Evolutionary conservation across 768 basidiomycete genomes (phyloP).

Genomic region (Mycena albidolilacea): DNA sequence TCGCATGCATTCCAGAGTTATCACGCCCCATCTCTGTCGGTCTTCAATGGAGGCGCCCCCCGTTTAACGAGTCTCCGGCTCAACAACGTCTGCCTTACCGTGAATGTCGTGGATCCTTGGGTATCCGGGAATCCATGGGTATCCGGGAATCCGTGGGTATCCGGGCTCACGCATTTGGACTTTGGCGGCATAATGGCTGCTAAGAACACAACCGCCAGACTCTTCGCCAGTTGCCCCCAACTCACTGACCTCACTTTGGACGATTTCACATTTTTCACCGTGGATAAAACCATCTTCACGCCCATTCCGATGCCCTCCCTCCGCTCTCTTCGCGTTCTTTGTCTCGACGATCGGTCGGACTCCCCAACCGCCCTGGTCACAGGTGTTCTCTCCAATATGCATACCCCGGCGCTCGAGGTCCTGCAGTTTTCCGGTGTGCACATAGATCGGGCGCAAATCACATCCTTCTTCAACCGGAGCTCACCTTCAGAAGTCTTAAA

Average conservation of each 20-base stretch:
- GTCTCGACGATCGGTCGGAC: neutral
- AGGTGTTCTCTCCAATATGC: neutral
- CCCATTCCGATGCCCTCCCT: neutral
- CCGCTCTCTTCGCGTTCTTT: conserved; percentile 6
- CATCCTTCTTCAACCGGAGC: neutral
- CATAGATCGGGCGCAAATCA: neutral
- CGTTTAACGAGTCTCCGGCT: conserved; percentile 20
- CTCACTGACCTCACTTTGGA: conserved; percentile 22
- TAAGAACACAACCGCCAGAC: neutral
- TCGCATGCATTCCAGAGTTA: neutral
- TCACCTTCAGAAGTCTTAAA: neutral
- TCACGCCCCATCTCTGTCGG: neutral
- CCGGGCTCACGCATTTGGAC: conserved; percentile 10
- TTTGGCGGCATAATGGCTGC: neutral
- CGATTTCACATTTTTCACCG: conserved; percentile 6
- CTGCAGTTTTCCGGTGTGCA: conserved; percentile 18
- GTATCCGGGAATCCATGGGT: too few relatives aligned
- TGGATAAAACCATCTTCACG: neutral
- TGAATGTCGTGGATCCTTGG: neutral
- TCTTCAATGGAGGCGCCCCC: conserved; percentile 22
- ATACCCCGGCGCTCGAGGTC: conserved; percentile 13
- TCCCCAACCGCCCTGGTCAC: too few relatives aligned
- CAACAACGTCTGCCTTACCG: neutral
- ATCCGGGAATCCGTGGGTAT: neutral
- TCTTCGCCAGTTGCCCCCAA: conserved; percentile 3